Evolutionary conservation across 2,329 filamentous ascomycete species (phyloP).

Genomic region (Ophiostoma ips): DNA sequence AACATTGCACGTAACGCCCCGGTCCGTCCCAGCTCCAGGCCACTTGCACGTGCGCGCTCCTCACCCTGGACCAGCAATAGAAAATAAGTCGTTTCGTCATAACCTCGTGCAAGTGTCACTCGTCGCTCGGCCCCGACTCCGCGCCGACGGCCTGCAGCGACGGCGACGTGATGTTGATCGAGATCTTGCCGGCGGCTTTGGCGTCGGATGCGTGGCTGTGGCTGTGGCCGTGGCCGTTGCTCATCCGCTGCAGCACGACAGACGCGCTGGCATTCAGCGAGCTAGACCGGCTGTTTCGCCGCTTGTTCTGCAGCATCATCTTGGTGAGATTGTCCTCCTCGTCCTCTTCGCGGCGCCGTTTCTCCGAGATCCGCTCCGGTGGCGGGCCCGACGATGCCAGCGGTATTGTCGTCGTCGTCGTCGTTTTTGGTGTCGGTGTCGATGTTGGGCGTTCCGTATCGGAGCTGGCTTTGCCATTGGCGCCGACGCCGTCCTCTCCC

Average conservation of each 20-base stretch:
- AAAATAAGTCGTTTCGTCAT: slow-evolving; percentile 2
- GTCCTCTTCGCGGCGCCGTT: slow-evolving; percentile 81
- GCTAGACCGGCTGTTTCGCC: slow-evolving; percentile 39
- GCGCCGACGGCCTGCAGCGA: slow-evolving; percentile 7
- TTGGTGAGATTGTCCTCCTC: slow-evolving; percentile 88
- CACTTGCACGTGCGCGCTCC: too few species aligned
- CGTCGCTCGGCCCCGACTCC: slow-evolving; percentile 2
- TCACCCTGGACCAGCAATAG: neutral
- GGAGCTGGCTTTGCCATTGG: neutral
- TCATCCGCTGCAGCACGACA: neutral
- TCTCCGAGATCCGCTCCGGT: slow-evolving; percentile 71
- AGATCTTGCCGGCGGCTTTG: slow-evolving; percentile 7
- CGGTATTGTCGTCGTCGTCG: neutral
- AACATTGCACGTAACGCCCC: neutral
- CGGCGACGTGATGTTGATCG: slow-evolving; percentile 12
- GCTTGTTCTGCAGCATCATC: slow-evolving; percentile 52
- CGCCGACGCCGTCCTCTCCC: neutral
- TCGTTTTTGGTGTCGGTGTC: too few species aligned
- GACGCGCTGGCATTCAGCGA: slow-evolving; percentile 18
- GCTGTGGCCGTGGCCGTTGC: neutral
- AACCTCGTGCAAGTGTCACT: neutral
- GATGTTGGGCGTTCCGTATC: too few species aligned
- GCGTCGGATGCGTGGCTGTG: neutral
- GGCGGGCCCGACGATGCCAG: slow-evolving; percentile 23
- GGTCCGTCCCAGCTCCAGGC: too few species aligned